Base-by-base conservation (phyloP, 1,139 yeast species). In the Zygosaccharomyces sapae region DNA sequence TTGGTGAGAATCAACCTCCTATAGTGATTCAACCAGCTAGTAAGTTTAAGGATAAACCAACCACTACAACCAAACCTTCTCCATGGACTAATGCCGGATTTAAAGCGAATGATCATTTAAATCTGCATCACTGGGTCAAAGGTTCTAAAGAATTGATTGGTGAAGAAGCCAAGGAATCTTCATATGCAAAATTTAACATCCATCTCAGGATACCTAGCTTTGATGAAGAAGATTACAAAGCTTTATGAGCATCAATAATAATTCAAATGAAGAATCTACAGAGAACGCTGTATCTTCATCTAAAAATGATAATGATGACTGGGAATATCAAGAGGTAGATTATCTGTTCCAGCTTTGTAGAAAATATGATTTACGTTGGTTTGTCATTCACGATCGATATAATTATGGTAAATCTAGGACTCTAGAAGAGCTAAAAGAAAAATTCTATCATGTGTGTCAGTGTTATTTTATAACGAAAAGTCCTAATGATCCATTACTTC, bases 1-100 rank as follows among this genome's bases (percentile, higher is more conserved):
- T 94, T 36, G 98, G 99, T 1, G 92, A 94, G 36, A 89, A 88
- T 65, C 82, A 95, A 1, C 97, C 98, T 0, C 94, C 98, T 1
- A 80, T 89, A 2, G 73, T 73, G 41, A 62, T 81, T 10, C 70
- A 77, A n/a, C 74, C 78, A 5, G 75, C 78, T 8, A 71, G 73
- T 43, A 78, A 79, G 55, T 80, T 81, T 57, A 86, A 85, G 57
- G 86, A 83, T 49, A 77, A 80, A 55, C 74, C 89, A 48, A 78
- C 79, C 50, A 71, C 83, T 57, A 68, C 71, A 40, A 74, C 73
- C 20, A 83, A 80, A 55, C 85, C 88, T 0, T 78, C 92, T 0
- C 90, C 96, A 1, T 92, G 98, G 98, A 75, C 80, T 0, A 72
- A 79, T 65, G 75, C 77, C 38, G 71, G 75, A 5, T 92, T 92